A percentile compares a stretch with the other conserved stretches of the same genome.
These are phyloP conservation scores for Lagenidium giganteum DNA, from an alignment of 352 stramenopile genomes.

Conservation along the genomic window DNA sequence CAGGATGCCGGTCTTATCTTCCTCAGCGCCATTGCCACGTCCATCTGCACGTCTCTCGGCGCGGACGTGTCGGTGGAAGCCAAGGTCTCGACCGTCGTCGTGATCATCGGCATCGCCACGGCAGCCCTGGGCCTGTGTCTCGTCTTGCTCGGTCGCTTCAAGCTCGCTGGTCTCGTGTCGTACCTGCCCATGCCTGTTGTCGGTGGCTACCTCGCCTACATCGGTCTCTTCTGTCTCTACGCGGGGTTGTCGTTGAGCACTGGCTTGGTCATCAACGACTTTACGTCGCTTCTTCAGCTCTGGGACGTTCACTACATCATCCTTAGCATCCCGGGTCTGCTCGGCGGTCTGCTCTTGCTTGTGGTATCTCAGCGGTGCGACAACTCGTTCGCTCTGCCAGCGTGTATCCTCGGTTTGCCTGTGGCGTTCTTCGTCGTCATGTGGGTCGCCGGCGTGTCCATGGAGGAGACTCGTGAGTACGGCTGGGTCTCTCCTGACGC, in stretches of 20 bases:
- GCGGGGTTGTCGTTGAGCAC: constrained; percentile 90
- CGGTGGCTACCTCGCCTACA: constrained; percentile 97
- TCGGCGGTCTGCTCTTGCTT: constrained; percentile 81
- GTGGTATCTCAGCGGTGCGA: constrained; percentile 76
- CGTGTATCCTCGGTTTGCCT: constrained; percentile 85
- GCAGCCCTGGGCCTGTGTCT: constrained; percentile 90
- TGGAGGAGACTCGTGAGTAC: constrained; percentile 88
- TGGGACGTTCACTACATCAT: constrained; percentile 59
- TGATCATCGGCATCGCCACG: constrained; percentile 91
- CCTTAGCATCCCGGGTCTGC: constrained; percentile 79
- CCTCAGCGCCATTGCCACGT: constrained; percentile 92
- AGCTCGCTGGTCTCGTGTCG: constrained; percentile 93
- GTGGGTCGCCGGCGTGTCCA: constrained; percentile 54
- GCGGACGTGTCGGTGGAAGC: constrained; percentile 53
- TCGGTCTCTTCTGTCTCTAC: constrained; percentile 95
- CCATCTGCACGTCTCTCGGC: constrained; percentile 77
- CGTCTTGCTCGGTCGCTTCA: constrained; percentile 92
- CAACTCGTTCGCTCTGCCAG: constrained; percentile 67
- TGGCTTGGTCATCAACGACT: constrained; percentile 86
- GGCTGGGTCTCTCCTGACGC: constrained; percentile 89
- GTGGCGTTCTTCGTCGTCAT: constrained; percentile 90
- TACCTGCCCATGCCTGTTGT: constrained; percentile 97
- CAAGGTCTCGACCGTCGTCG: constrained; percentile 91
- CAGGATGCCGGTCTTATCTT: constrained; percentile 99
- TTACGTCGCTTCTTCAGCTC: constrained; percentile 76